Evolutionary conservation across 768 basidiomycete genomes (phyloP), one percentile per base, ranked within the genome.

Genomic region (Neoboletus subvelutipes): DNA sequence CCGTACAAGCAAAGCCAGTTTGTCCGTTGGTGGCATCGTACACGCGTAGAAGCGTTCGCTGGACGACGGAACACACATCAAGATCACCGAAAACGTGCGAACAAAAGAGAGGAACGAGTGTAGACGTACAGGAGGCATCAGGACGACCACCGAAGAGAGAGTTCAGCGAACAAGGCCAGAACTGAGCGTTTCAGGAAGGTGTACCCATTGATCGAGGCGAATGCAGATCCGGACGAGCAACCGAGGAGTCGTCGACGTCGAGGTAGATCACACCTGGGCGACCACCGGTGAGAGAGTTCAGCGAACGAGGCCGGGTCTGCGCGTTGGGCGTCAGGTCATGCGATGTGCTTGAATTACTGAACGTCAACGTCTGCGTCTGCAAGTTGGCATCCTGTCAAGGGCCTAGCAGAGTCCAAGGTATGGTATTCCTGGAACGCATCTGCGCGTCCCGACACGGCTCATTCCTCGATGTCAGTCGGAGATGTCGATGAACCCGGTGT

Each of bases 111-210:
- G 18, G 4, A 39, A n/a, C 36, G 18, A 4, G 10, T 28, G 28
- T 28, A 28, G 5, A 28, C 28, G 5, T 28, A 28, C 28, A 28
- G 28, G 28, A 28, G 5, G 28, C 3, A n/a, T n/a, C n/a, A n/a
- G 65, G 22, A 5, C n/a, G 51, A 4, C 70, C 72, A 8, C 72
- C 70, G 24, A 71, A 45, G 10, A 36, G 52, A 7, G 53, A 50
- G 56, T 39, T 39, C 18, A 9, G 18, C 18, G 8, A n/a, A n/a
- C 9, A 5, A 28, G 28, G 28, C 3, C 28, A n/a, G 18, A 18
- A n/a, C 8, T n/a, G 37, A 18, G 9, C 3, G 18, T 70, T 73
- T n/a, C 8, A 15, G 31, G 31, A 31, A 43, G 40, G 41, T 33
- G 20, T 60, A 60, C 24, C 67, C 60, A 9, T 58, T 62, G 47